These are phyloP conservation scores for Ricinus communis DNA, from an alignment of 345 rosid species.

Conservation along the genomic window DNA sequence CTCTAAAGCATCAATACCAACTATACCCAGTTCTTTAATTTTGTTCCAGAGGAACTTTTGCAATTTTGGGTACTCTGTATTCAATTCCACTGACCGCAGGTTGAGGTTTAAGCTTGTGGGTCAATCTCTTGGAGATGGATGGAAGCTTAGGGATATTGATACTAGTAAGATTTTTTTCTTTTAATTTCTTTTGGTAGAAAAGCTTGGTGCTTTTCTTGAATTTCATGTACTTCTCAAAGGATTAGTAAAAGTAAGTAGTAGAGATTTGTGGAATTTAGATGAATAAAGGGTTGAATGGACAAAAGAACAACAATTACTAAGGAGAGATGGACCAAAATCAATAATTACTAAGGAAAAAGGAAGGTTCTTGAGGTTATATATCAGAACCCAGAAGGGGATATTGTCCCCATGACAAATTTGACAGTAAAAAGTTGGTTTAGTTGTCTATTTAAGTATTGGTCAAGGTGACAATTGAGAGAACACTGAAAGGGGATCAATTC, in stretches of 20 bases:
- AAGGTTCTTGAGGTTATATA: not conserved
- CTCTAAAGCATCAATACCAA: slow-evolving; percentile 18
- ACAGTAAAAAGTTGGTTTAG: not conserved
- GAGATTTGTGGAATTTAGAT: not conserved
- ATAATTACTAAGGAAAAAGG: not conserved
- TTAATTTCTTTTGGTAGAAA: not conserved
- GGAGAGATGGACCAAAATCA: not conserved
- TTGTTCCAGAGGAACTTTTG: slow-evolving; percentile 15
- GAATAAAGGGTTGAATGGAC: not conserved
- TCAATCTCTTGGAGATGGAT: slow-evolving; percentile 49
- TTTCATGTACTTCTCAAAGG: not conserved
- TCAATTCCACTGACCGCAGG: slow-evolving; percentile 35
- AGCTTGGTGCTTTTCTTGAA: not conserved
- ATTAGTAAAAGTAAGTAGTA: too few species aligned
- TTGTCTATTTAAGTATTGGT: not conserved
- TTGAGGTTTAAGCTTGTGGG: slow-evolving; percentile 51
- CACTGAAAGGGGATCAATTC: not conserved
- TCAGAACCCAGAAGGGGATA: not conserved
- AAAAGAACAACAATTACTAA: not conserved
- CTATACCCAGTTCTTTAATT: slow-evolving; percentile 23
- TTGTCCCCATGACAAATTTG: not conserved
- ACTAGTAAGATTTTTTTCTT: slow-evolving; percentile 41
- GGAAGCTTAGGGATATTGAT: slow-evolving; percentile 75
- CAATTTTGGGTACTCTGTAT: slow-evolving; percentile 28
- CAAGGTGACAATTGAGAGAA: not conserved